Evolutionary conservation across 768 basidiomycete genomes (phyloP).

Genomic region (Obba rivulosa): DNA sequence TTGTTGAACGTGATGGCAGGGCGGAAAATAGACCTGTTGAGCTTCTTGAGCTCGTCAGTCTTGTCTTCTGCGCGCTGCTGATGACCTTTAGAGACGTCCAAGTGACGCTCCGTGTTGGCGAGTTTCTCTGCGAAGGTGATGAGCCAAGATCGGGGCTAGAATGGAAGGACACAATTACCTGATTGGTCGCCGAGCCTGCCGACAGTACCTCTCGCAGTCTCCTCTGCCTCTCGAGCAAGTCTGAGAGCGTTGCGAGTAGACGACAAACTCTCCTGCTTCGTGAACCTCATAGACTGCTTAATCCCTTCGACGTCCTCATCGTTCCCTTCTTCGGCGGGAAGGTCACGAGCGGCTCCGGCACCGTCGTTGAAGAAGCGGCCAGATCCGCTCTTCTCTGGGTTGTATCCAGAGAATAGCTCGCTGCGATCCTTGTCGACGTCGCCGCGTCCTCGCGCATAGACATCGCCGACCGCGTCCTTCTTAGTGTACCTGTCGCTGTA

Average conservation of each 20-base stretch:
- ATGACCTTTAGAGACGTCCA: constrained; percentile 88
- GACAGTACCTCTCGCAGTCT: constrained; percentile 85
- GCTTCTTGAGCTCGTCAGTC: constrained; percentile 88
- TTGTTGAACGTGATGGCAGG: constrained; percentile 93
- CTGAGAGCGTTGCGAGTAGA: constrained; percentile 90
- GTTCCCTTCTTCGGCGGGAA: constrained; percentile 62
- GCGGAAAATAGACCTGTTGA: constrained; percentile 93
- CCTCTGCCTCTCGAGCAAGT: constrained; percentile 93
- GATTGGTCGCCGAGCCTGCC: constrained; percentile 87
- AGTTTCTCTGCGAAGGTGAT: constrained; percentile 57
- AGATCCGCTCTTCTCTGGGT: constrained; percentile 51
- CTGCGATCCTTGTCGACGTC: constrained; percentile 62
- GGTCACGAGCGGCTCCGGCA: constrained; percentile 32
- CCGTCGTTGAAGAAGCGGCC: constrained; percentile 66
- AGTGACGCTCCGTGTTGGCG: constrained; percentile 91
- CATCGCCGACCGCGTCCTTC: constrained; percentile 51
- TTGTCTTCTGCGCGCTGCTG: constrained; percentile 86
- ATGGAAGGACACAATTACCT: constrained; percentile 46
- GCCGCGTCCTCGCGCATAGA: constrained; percentile 58
- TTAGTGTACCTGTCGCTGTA: constrained; percentile 43
- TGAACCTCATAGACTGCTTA: constrained; percentile 81
- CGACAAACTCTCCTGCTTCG: constrained; percentile 89
- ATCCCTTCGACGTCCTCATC: constrained; percentile 93
- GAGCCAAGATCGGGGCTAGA: neutral
- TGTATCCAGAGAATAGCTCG: constrained; percentile 73